Percentiles rank a stretch among this genome's conserved stretches.
These are phyloP conservation scores for Colletotrichum viniferum DNA, from an alignment of 2,329 filamentous ascomycete species.

Conservation along the genomic window DNA sequence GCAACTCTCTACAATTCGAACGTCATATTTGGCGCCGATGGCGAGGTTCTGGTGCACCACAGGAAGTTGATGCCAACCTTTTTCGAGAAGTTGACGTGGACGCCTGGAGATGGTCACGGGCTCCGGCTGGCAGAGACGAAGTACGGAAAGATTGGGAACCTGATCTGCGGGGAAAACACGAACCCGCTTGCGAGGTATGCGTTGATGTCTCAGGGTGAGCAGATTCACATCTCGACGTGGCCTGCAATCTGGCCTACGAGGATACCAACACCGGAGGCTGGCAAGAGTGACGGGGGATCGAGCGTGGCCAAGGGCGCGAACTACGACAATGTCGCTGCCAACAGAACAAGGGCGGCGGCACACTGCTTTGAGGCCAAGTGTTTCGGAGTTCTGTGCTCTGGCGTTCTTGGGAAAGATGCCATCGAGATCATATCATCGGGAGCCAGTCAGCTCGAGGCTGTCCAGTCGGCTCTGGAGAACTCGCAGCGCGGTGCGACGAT, in stretches of 20 bases:
- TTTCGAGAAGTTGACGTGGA: slow-evolving; percentile 61
- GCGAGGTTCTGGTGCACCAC: slow-evolving; percentile 54
- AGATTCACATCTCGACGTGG: slow-evolving; percentile 61
- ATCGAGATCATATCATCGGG: slow-evolving; percentile 37
- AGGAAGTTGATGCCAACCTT: slow-evolving; percentile 61
- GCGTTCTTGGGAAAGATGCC: slow-evolving; percentile 42
- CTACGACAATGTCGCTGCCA: slow-evolving; percentile 59
- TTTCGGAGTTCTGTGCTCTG: slow-evolving; percentile 56
- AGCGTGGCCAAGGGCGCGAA: slow-evolving; percentile 30
- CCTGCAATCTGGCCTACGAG: slow-evolving; percentile 59
- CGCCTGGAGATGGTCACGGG: slow-evolving; percentile 54
- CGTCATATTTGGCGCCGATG: slow-evolving; percentile 46
- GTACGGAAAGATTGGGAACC: slow-evolving; percentile 49
- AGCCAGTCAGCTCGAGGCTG: slow-evolving; percentile 28
- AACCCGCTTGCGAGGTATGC: slow-evolving; percentile 58
- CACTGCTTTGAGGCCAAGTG: slow-evolving; percentile 64
- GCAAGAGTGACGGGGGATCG: background rate
- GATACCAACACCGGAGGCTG: background rate
- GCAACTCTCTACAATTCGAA: slow-evolving; percentile 58
- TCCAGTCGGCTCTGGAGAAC: slow-evolving; percentile 36
- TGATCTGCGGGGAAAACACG: slow-evolving; percentile 64
- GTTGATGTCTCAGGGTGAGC: slow-evolving; percentile 58
- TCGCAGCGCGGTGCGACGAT: slow-evolving; percentile 50
- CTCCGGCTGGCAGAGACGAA: slow-evolving; percentile 48
- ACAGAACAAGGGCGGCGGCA: slow-evolving; percentile 54